These are phyloP conservation scores for Wickerhamiella domercqiae DNA, from an alignment of 805 yeast genomes.

Conservation along the genomic window DNA sequence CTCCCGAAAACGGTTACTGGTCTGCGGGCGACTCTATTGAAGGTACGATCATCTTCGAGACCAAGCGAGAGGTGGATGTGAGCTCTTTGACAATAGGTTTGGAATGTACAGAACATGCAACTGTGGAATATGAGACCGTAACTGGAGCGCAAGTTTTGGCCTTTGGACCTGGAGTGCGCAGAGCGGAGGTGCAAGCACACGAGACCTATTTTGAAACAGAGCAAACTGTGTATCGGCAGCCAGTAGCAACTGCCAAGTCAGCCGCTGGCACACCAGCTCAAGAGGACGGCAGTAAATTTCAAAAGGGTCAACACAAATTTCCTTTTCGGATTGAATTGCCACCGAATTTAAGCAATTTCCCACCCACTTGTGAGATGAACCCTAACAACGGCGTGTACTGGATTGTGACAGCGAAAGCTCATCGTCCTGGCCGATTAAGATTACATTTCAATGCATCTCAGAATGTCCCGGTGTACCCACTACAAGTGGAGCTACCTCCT, in stretches of 20 bases:
- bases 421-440: conserved; percentile 5
- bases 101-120: conserved; percentile 7
- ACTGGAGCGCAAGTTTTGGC: too few relatives aligned
- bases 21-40: conserved; percentile 7
- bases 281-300: neutral
- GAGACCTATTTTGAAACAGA: too few relatives aligned
- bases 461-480: neutral
- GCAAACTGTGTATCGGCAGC: too few relatives aligned
- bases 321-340: conserved; percentile 8
- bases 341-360: neutral
- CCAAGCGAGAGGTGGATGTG: conserved; percentile 6
- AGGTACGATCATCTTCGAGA: conserved; percentile 6
- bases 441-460: conserved; percentile 3
- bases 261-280: too few relatives aligned
- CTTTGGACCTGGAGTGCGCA: too few relatives aligned
- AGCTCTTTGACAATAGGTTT: conserved; percentile 6
- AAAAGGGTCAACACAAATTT: conserved; percentile 6
- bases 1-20: conserved; percentile 3
- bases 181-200: too few relatives aligned
- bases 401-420: conserved; percentile 8
- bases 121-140: neutral
- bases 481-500: neutral
- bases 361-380: conserved; percentile 6
- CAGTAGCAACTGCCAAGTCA: too few relatives aligned
- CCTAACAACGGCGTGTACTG: conserved; percentile 9